Evolutionary conservation across 169 alveolate species (phyloP), one percentile per base, ranked within the genome.

Genomic region (Perkinsus olseni): DNA sequence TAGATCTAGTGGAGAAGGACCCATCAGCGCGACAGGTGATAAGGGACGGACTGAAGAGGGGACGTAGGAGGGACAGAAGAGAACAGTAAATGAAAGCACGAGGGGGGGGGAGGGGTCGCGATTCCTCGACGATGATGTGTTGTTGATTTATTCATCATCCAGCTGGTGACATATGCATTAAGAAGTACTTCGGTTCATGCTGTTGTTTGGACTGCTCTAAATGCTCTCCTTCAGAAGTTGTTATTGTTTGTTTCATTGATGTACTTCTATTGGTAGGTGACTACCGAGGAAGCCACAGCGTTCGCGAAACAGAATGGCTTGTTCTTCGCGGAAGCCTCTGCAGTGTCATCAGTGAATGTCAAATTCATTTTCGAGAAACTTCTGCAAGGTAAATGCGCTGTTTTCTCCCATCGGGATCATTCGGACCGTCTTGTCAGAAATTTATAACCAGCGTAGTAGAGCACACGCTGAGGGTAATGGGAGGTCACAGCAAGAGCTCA

Each of bases 341-440:
- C 99, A 21, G 98, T 97, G 50, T 97, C 99, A n/a, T 97, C 98
- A 38, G 95, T 97, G 74, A 99, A 98, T 95, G 99, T 99, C 82
- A 98, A 99, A 96, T 99, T 98, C 93, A 96, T 98, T 38, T 99
- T 99, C 95, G 99, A 99, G 96, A 97, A 96, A 93, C 94, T 98
- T 91, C 96, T 98, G 50, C 99, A 98, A 94, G 98, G 96, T 92
- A 24, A 40, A 6, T 11, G 50, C 11, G 50, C 11, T 11, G 50
- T 11, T 40, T 11, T 40, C 11, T 40, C 11, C 50, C 38, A 74
- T 11, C 91, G 91, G 91, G 11, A 11, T 37, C 11, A 74, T 6
- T 74, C 91, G 3, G 21, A 37, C 11, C 39, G 39, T 74, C 21
- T 91, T 8, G 36, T 91, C 82, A 91, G 92, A 91, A n/a, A 91